Percentiles rank a stretch among this genome's conserved stretches.
These are phyloP conservation scores for Lactarius psammicola DNA, from an alignment of 768 basidiomycete genomes.

Conservation along the genomic window DNA sequence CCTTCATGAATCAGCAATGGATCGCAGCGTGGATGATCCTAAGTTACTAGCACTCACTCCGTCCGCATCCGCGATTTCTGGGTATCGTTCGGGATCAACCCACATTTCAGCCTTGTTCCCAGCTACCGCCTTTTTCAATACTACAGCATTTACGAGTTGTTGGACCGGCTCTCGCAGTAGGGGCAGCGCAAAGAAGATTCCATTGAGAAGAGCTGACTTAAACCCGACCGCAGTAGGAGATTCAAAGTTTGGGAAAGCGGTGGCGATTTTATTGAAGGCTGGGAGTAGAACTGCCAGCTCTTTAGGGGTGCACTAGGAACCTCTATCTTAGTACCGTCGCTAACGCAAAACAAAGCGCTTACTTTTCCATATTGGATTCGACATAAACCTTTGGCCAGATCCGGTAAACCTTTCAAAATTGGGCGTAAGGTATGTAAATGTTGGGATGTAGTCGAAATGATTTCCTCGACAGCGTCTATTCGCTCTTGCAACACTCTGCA, in stretches of 20 bases:
- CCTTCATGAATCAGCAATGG: conserved; percentile 41
- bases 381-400: conserved; percentile 82
- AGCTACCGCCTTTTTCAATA: conserved; percentile 59
- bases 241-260: conserved; percentile 53
- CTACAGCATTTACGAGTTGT: conserved; percentile 54
- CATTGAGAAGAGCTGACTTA: conserved; percentile 63
- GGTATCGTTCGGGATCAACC: conserved; percentile 52
- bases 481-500: conserved; percentile 70
- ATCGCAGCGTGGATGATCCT: not conserved
- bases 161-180: conserved; percentile 54
- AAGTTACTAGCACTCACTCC: conserved; percentile 47
- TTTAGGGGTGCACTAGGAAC: conserved; percentile 68
- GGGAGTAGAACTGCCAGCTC: conserved; percentile 76
- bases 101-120: conserved; percentile 73
- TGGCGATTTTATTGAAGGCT: conserved; percentile 70
- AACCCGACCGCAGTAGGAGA: conserved; percentile 53
- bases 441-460: conserved; percentile 59
- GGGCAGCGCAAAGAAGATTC: conserved; percentile 68
- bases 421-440: conserved; percentile 65
- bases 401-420: conserved; percentile 73
- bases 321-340: not conserved
- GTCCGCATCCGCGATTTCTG: conserved; percentile 54
- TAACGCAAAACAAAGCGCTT: conserved; percentile 24
- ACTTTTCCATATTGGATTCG: conserved; percentile 92
- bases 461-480: conserved; percentile 82